Base-by-base conservation (phyloP, 164 flowering plant genomes). In the Tinospora cordifolia region DNA sequence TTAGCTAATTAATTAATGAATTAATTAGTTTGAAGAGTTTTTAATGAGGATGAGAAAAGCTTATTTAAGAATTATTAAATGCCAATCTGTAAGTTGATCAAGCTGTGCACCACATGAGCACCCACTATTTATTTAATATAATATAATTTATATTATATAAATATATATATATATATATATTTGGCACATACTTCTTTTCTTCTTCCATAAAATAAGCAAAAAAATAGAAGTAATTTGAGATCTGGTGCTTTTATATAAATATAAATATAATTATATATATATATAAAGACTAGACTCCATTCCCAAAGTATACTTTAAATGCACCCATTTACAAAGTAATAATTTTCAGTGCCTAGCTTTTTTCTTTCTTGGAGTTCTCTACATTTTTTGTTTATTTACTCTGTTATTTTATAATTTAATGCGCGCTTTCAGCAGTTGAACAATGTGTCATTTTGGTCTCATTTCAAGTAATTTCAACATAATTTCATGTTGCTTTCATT, bases 61-160 rank as follows among this genome's bases (percentile, higher is more conserved):
- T 17, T 6, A n/a, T 15, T 49, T 49, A 49, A 19, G 19, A 19
- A 17, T 51, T 13, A 7, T 7, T 54, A 54, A 54, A 54, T 54
- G 60, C 25, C 24, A 54, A 19, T 21, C 8, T 5, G 60, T 19
- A n/a, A 19, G 60, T 54, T 54, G n/a, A 54, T 0, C 6, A 54
- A 8, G n/a, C 21, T 54, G 60, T 21, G 24, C 60, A 54, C 60
- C 60, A 54, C 60, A 54, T 54, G 60, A 54, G 60, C 60, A n/a
- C 10, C 60, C 60, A 54, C 22, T 54, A 54, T 21, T 21, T 17
- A 21, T 17, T 54, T 19, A 54, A 54, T 54, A 21, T n/a, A 54
- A n/a, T 54, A 22, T 22, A 54, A 19, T 19, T 54, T 19, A 30
- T 22, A 54, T 54, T 19, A n/a, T 19, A n/a, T n/a, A n/a, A n/a